Base-by-base conservation (phyloP, 1,284 basidiomycete species). In the Vanrija sp. region DNA sequence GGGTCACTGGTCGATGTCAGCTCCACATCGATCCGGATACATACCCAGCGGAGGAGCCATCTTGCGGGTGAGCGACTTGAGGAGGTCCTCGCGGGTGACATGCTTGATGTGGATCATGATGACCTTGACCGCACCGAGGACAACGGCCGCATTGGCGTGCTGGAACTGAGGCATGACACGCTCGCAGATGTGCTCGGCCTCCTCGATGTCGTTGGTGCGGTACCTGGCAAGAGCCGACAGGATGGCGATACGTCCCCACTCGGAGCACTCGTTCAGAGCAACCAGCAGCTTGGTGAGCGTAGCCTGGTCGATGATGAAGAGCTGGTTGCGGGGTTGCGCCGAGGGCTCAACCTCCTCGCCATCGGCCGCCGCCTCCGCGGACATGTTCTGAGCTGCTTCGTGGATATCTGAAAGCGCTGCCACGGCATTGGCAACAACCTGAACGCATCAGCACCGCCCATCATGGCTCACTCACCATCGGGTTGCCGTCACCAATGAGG, bases 151-250 rank as follows among this genome's bases (percentile, higher is more conserved):
- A 65, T 98, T 98, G 21, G 86, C 89, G 68, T 98, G 96, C 76
- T 98, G 95, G 78, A 98, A 96, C 71, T 98, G 95, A 1, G 96
- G 95, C 58, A 98, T 89, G 43, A 98, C 94, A 40, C 96, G 86
- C 76, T 98, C 95, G 75, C 95, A 98, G 58, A 98, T 98, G 75
- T 98, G 94, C 73, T 98, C 96, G 68, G 89, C 89, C 78, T 98
- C 96, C 76, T 92, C 89, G 57, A 89, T 88, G 67, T 96, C 94
- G 26, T 81, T 79, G 0, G 91, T 84, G 48, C 81, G 82, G 76
- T 97, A 98, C 49, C 90, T 84, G 9, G 90, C 83, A 43, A 98
- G 79, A 0, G 91, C 90, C 57, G 88, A 88, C 52, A 98, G 79
- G 49, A 98, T 87, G 1, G 92, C 91, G 21, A 98, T 92, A 55